Conservation (phyloP, 1,284 basidiomycete species). For the Trametes versicolor region DNA sequence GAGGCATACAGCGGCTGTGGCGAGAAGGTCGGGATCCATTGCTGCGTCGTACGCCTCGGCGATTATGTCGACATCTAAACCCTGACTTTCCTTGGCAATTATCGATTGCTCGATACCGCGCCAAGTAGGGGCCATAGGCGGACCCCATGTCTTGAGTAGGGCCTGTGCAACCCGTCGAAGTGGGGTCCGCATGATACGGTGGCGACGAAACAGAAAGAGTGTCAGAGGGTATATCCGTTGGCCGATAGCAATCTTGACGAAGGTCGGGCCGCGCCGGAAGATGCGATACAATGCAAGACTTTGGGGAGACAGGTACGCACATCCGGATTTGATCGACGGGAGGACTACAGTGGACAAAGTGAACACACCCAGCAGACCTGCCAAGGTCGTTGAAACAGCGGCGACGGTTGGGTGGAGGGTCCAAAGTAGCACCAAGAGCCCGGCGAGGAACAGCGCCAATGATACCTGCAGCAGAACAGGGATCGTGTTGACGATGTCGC, state of each 20-base stretch:
- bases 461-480: constrained; percentile 29
- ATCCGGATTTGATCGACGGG: background rate
- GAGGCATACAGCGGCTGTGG: background rate
- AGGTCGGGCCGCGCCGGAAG: background rate
- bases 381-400: background rate
- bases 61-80: background rate
- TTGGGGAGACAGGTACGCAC: background rate
- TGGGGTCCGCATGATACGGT: background rate
- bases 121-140: background rate
- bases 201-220: background rate
- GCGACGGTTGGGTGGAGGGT: constrained; percentile 23
- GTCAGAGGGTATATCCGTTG: background rate
- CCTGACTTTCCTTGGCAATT: background rate
- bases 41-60: background rate
- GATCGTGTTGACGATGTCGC: constrained; percentile 21
- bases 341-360: background rate
- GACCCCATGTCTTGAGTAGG: background rate
- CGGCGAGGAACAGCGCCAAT: constrained; percentile 27
- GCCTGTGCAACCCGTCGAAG: background rate
- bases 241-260: background rate
- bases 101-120: background rate
- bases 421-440: constrained; percentile 28
- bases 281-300: background rate
- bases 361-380: constrained; percentile 4
- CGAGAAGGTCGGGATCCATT: background rate